phyloP scores from a whole-genome alignment of 2,329 filamentous ascomycete genomes.

The Venturia aucupariae region DNA sequence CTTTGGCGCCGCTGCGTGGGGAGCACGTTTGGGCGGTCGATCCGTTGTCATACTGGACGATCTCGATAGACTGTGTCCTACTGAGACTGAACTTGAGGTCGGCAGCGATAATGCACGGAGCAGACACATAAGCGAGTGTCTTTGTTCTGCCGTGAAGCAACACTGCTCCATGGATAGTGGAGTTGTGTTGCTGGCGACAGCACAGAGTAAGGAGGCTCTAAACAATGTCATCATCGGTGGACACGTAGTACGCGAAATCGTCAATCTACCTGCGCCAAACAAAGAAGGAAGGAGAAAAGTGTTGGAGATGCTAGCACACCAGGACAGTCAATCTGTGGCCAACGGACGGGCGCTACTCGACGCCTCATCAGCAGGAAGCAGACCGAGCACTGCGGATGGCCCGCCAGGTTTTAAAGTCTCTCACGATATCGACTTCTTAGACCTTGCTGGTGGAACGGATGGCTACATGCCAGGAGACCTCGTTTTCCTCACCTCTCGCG shows the following conservation, averaged over 20 bases:
- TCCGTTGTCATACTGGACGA: constrained; percentile 86
- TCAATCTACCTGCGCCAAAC: constrained; percentile 80
- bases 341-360: constrained; percentile 20
- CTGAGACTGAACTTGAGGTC: constrained; percentile 88
- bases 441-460: constrained; percentile 87
- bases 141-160: constrained; percentile 73
- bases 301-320: constrained; percentile 65
- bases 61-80: constrained; percentile 83
- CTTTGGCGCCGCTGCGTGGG: constrained; percentile 88
- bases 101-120: constrained; percentile 90
- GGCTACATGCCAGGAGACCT: constrained; percentile 98
- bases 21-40: constrained; percentile 73
- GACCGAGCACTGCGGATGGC: constrained; percentile 30
- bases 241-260: constrained; percentile 84
- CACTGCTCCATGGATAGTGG: constrained; percentile 72
- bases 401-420: constrained; percentile 59
- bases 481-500: constrained; percentile 72
- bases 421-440: constrained; percentile 74
- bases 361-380: constrained; percentile 15
- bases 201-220: constrained; percentile 84
- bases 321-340: constrained; percentile 13
- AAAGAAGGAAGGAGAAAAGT: constrained; percentile 82
- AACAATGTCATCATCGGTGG: constrained; percentile 86
- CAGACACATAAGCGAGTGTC: constrained; percentile 80
- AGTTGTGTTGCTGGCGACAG: constrained; percentile 81